A percentile compares a stretch with the other conserved stretches of the same genome.
Conservation (phyloP, 495 filamentous ascomycete species). For the Aspergillus incahuasiensis region DNA sequence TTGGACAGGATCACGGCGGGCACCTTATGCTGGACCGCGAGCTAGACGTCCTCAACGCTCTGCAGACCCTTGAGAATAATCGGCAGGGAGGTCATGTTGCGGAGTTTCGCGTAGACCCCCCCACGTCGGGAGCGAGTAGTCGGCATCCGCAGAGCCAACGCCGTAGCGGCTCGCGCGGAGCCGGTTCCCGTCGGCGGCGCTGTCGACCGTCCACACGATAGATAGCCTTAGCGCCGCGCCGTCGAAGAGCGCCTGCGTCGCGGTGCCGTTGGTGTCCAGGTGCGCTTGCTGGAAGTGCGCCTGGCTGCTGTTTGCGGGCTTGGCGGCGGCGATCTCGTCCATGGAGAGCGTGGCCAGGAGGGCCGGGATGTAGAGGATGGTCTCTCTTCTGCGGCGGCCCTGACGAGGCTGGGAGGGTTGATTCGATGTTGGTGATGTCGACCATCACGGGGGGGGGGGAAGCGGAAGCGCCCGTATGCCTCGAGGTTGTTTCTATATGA, state of each 20-base stretch:
- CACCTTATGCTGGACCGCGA: constrained; percentile 25
- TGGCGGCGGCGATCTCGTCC: constrained; percentile 14
- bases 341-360: constrained; percentile 6
- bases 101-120: constrained; percentile 15
- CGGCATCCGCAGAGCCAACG: constrained; percentile 6
- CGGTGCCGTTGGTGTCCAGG: constrained; percentile 32
- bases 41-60: constrained; percentile 34
- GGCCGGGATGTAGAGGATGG: constrained; percentile 31
- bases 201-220: constrained; percentile 38
- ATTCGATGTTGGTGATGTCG: constrained; percentile 13
- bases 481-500: constrained; percentile 16
- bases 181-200: constrained; percentile 32
- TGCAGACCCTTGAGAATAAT: constrained; percentile 42
- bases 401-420: constrained; percentile 18
- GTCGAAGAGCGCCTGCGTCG: constrained; percentile 24
- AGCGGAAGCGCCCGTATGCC: constrained; percentile 11
- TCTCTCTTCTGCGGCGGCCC: constrained; percentile 26
- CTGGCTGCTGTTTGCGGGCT: constrained; percentile 16
- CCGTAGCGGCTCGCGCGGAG: constrained; percentile 30
- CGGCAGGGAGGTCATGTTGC: constrained; percentile 32
- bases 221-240: constrained; percentile 34
- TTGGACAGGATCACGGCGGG: constrained; percentile 17
- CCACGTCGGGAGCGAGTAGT: constrained; percentile 8
- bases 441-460: constrained; percentile 10
- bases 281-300: constrained; percentile 33